These are phyloP conservation scores for Fusarium palustre DNA, from an alignment of 2,329 filamentous ascomycete genomes.

Conservation along the genomic window DNA sequence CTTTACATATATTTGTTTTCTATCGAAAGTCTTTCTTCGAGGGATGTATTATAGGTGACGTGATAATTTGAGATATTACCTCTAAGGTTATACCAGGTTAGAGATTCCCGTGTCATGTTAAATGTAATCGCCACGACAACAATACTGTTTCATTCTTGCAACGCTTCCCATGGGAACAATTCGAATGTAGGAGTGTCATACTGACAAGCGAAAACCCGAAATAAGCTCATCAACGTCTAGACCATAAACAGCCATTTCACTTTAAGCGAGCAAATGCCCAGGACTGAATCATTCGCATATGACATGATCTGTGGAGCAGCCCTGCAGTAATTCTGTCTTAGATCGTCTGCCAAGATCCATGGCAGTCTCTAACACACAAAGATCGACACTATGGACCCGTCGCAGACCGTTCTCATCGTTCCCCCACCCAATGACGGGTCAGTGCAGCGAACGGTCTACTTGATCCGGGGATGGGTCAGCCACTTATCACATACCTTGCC, in stretches of 20 bases:
- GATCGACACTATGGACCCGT: not conserved
- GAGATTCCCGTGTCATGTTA: rapidly evolving
- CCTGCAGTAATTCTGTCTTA: not conserved
- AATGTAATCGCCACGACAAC: no score
- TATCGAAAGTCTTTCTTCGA: no score
- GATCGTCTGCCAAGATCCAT: not conserved
- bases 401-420: conserved; percentile 13
- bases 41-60: not conserved
- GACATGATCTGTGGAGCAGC: not conserved
- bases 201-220: rapidly evolving
- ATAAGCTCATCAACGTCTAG: not conserved
- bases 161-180: not conserved
- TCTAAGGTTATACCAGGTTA: not conserved
- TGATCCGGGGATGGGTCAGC: not conserved
- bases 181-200: rapidly evolving
- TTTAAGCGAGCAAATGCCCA: not conserved
- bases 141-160: not conserved
- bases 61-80: not conserved
- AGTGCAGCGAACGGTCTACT: not conserved
- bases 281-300: not conserved
- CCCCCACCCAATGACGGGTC: not conserved
- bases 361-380: not conserved
- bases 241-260: not conserved
- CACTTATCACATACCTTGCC: conserved; percentile 17
- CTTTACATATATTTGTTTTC: not conserved